Percentiles rank a stretch among this genome's conserved stretches.
Evolutionary conservation across 2,329 filamentous ascomycete species (phyloP).

Genomic region (Immersiporthe knoxdaviesiana): DNA sequence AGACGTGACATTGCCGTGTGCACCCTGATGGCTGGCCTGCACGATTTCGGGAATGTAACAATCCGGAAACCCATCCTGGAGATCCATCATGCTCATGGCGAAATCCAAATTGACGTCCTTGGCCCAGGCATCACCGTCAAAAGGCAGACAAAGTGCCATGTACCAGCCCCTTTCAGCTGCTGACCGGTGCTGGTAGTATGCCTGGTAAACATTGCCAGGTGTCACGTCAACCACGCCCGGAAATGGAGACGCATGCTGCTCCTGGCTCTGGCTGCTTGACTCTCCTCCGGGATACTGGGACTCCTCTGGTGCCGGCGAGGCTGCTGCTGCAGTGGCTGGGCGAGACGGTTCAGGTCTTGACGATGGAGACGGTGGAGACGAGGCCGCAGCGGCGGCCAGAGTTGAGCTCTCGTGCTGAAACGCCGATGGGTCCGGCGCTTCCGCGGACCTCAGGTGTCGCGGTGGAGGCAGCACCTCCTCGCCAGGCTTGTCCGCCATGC

Average conservation of each 20-base stretch:
- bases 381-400: background rate
- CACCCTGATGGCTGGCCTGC: background rate
- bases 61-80: conserved; percentile 8
- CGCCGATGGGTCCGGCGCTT: background rate
- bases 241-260: background rate
- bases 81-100: background rate
- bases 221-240: conserved; percentile 1
- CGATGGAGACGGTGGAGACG: background rate
- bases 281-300: background rate
- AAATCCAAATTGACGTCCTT: conserved; percentile 15
- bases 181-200: conserved; percentile 16
- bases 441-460: background rate
- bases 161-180: conserved; percentile 1
- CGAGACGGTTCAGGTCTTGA: background rate
- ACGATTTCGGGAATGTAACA: conserved; percentile 1
- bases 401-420: background rate
- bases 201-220: conserved; percentile 24
- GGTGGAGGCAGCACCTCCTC: background rate
- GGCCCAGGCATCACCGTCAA: conserved; percentile 6
- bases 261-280: background rate
- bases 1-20: background rate
- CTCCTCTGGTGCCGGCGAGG: background rate
- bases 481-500: background rate
- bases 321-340: background rate
- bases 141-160: conserved; percentile 17